Evolutionary conservation across 768 basidiomycete genomes (phyloP).

Genomic region (Suillus subaureus): DNA sequence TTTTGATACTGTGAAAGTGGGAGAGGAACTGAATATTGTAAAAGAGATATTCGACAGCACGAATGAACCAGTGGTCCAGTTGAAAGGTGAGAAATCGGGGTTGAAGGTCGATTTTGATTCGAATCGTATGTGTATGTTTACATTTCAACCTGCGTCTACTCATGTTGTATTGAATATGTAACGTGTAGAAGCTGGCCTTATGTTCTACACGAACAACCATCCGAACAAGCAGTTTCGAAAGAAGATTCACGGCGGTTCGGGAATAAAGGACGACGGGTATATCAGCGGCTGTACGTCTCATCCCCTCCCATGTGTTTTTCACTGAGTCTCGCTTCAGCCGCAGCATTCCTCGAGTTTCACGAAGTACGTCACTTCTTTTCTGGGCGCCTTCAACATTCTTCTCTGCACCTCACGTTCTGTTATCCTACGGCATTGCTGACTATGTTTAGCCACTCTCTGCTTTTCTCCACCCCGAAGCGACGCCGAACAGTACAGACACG

Average conservation of each 20-base stretch:
- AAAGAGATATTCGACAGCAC: constrained; percentile 32
- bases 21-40: constrained; percentile 46
- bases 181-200: constrained; percentile 64
- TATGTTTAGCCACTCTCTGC: constrained; percentile 54
- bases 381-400: not conserved
- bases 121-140: constrained; percentile 55
- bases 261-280: constrained; percentile 60
- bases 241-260: constrained; percentile 77
- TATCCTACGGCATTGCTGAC: not conserved
- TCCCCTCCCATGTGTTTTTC: constrained; percentile 1
- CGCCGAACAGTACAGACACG: constrained; percentile 51
- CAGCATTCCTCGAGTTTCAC: constrained; percentile 72
- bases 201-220: constrained; percentile 71
- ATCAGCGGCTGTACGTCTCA: constrained; percentile 51
- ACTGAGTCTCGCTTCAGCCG: constrained; percentile 40
- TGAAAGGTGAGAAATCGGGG: constrained; percentile 60
- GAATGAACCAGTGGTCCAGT: constrained; percentile 49
- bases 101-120: constrained; percentile 62
- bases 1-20: constrained; percentile 26
- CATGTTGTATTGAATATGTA: not conserved
- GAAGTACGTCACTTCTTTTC: constrained; percentile 39
- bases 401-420: not conserved
- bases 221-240: constrained; percentile 57
- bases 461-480: constrained; percentile 60
- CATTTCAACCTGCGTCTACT: constrained; percentile 3